Percentiles rank a stretch among this genome's conserved stretches.
Conservation (phyloP, 768 basidiomycete genomes). For the Psilocybe tampanensis region DNA sequence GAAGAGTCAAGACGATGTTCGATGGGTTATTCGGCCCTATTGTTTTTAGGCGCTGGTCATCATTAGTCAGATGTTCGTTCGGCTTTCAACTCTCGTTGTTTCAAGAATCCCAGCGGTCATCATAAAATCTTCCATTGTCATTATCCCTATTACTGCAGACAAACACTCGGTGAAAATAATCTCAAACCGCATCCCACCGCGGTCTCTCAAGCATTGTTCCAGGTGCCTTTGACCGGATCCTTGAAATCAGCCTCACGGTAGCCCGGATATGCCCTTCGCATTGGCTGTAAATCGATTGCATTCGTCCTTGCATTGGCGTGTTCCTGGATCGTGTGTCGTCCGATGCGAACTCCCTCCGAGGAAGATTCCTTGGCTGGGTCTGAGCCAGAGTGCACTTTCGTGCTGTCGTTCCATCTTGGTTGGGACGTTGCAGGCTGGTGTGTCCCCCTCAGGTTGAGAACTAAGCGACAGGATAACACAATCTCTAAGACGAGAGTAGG, state of each 20-base stretch:
- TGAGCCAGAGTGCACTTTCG: background rate
- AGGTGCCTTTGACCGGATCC: too few species aligned
- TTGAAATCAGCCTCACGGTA: background rate
- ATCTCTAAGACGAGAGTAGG: constrained; percentile 5
- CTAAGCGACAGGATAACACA: constrained; percentile 2
- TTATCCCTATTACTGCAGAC: too few species aligned
- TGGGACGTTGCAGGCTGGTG: background rate
- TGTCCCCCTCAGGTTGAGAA: background rate
- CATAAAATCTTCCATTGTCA: too few species aligned
- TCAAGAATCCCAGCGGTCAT: too few species aligned
- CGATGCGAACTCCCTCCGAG: background rate
- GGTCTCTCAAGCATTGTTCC: too few species aligned
- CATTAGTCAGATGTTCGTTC: too few species aligned
- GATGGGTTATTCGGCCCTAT: too few species aligned
- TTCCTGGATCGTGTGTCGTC: background rate
- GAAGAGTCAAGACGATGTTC: too few species aligned
- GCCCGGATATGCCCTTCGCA: background rate
- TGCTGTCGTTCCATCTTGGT: background rate
- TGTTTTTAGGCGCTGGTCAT: too few species aligned
- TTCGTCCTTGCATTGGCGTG: background rate
- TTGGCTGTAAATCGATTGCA: background rate
- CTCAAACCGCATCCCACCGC: too few species aligned
- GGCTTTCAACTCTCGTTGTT: too few species aligned
- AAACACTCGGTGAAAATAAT: too few species aligned
- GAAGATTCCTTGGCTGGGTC: background rate